These are phyloP conservation scores for Blastomyces gilchristii DNA, from an alignment of 2,329 filamentous ascomycete genomes.

Conservation along the genomic window DNA sequence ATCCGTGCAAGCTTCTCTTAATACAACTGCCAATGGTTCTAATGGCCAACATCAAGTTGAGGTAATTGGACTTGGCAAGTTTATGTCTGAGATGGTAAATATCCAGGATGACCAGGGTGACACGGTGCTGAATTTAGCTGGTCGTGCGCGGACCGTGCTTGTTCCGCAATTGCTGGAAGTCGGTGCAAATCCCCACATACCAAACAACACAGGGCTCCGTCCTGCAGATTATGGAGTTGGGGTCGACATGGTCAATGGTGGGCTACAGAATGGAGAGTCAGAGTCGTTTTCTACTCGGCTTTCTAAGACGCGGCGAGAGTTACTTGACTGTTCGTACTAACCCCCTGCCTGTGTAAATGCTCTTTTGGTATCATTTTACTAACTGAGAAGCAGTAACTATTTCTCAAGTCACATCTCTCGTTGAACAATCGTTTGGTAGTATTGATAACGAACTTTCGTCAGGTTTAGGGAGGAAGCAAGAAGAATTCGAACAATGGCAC, in stretches of 20 bases:
- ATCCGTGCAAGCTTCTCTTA: conserved; percentile 38
- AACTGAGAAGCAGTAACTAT: conserved; percentile 29
- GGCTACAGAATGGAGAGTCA: conserved; percentile 38
- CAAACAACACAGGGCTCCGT: conserved; percentile 78
- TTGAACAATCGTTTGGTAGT: conserved; percentile 70
- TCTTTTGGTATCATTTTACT: conserved; percentile 22
- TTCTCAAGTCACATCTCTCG: conserved; percentile 46
- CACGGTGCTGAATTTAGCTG: conserved; percentile 87
- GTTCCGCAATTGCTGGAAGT: conserved; percentile 96
- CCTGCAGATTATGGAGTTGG: conserved; percentile 94
- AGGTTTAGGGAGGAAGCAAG: conserved; percentile 74
- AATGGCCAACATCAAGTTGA: conserved; percentile 32
- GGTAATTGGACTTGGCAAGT: conserved; percentile 79
- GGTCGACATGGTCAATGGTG: conserved; percentile 47
- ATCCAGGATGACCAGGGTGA: conserved; percentile 89
- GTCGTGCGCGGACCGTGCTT: conserved; percentile 88
- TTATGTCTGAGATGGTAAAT: conserved; percentile 96
- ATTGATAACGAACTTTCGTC: conserved; percentile 69
- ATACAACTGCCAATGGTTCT: conserved; percentile 19
- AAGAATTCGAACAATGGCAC: conserved; percentile 72
- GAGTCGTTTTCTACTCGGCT: conserved; percentile 36
- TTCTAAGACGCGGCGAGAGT: conserved; percentile 37
- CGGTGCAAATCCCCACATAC: conserved; percentile 81
- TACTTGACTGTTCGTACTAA: conserved; percentile 32
- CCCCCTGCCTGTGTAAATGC: neutral